Percentiles rank a stretch among this genome's conserved stretches.
These are phyloP conservation scores for Diaporthe velutina DNA, from an alignment of 2,329 filamentous ascomycete genomes.

Conservation along the genomic window DNA sequence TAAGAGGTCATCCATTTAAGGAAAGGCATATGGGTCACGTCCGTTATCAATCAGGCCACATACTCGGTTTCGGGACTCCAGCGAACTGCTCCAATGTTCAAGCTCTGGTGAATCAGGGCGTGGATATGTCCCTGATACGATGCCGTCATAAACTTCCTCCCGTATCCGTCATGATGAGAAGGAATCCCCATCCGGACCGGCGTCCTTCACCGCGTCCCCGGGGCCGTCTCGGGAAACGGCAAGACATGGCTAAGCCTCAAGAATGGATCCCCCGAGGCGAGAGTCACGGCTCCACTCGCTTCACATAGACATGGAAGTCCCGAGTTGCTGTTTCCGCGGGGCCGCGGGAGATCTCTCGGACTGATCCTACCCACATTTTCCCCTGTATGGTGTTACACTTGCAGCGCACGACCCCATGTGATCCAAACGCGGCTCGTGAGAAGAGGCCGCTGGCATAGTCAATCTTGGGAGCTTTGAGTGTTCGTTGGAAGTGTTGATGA, in stretches of 20 bases:
- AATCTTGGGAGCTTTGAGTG: background rate
- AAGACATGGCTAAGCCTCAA: background rate
- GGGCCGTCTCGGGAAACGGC: background rate
- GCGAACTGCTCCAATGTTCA: background rate
- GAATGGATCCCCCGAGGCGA: background rate
- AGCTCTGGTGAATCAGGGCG: background rate
- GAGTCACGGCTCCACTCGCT: background rate
- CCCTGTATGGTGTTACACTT: background rate
- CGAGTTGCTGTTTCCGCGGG: constrained; percentile 14
- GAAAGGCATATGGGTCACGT: background rate
- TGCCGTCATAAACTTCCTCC: background rate
- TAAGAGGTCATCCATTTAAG: background rate
- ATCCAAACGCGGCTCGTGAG: background rate
- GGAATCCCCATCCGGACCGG: background rate
- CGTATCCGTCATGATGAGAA: background rate
- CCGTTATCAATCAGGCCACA: background rate
- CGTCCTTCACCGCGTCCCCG: constrained; percentile 12
- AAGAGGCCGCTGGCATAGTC: background rate
- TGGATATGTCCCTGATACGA: background rate
- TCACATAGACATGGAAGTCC: background rate
- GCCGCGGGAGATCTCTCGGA: background rate
- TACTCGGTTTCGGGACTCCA: background rate
- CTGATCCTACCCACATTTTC: background rate
- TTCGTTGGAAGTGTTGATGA: background rate
- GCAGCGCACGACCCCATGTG: background rate